Conservation (phyloP, 345 rosid species). For the Sonneratia alba region DNA sequence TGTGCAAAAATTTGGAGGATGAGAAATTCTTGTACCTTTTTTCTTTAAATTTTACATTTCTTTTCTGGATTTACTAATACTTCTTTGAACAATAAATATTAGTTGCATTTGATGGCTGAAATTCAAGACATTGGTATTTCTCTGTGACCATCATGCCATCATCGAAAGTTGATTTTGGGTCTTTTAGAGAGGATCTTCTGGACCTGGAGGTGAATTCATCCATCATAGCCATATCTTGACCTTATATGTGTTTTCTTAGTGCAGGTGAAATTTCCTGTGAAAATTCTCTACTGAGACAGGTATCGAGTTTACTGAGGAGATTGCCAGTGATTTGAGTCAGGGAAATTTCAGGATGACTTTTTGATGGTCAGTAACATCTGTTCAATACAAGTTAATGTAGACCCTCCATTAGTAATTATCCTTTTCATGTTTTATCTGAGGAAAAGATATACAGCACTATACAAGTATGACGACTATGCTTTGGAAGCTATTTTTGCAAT, state of each 20-base stretch:
- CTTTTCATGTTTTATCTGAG: neutral
- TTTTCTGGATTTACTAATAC: too few species aligned
- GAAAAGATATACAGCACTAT: too few species aligned
- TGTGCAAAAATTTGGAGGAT: neutral
- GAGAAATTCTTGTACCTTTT: neutral
- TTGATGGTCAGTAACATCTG: constrained; percentile 57
- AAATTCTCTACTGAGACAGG: constrained; percentile 87
- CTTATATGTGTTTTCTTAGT: neutral
- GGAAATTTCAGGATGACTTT: constrained; percentile 85
- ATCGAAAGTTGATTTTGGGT: too few species aligned
- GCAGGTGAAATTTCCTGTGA: constrained; percentile 90
- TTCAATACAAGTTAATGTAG: neutral
- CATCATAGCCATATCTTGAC: neutral
- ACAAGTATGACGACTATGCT: too few species aligned
- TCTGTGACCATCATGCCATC: too few species aligned
- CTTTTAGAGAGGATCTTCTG: neutral
- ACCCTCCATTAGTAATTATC: neutral
- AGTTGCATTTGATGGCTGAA: too few species aligned
- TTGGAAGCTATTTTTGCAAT: neutral
- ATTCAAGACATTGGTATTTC: too few species aligned
- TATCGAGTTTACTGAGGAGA: constrained; percentile 83
- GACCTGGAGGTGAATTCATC: neutral
- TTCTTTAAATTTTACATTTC: too few species aligned
- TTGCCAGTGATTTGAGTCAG: constrained; percentile 92
- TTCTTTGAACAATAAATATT: too few species aligned